Conservation (phyloP, 352 stramenopile species). For the Phytopythium litorale region DNA sequence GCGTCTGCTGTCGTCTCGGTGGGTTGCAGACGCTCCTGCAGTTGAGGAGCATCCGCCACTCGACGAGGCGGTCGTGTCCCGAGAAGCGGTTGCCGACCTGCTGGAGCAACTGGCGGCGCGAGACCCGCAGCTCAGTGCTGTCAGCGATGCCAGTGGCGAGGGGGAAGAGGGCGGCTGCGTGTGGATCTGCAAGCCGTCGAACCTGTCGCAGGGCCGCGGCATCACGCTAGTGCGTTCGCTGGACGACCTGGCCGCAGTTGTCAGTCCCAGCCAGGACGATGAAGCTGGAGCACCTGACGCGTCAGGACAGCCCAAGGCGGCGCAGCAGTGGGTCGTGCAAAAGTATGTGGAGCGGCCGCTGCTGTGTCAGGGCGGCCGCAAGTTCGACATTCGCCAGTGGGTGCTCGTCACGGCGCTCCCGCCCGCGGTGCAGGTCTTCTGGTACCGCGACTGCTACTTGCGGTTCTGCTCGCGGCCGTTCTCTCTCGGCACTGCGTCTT, state of each 20-base stretch:
- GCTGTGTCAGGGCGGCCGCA: conserved; percentile 43
- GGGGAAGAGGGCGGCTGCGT: conserved; percentile 30
- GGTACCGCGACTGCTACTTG: conserved; percentile 70
- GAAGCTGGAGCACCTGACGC: background rate
- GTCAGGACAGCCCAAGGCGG: background rate
- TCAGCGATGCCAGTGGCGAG: conserved; percentile 11
- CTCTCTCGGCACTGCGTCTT: conserved; percentile 25
- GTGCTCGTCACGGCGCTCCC: conserved; percentile 64
- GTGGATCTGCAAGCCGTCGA: conserved; percentile 81
- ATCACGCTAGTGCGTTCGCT: conserved; percentile 51
- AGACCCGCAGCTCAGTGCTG: conserved; percentile 43
- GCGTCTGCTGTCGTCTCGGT: background rate
- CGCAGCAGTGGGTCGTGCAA: conserved; percentile 64
- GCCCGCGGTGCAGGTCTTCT: conserved; percentile 49
- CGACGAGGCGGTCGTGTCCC: background rate
- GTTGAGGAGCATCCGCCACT: background rate
- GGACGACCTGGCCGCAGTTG: conserved; percentile 22
- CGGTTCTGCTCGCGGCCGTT: conserved; percentile 70
- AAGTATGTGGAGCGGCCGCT: conserved; percentile 86
- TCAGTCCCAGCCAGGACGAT: background rate
- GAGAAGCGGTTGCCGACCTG: conserved; percentile 9
- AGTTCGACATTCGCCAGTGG: conserved; percentile 89
- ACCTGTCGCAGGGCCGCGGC: conserved; percentile 67
- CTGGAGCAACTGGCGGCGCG: conserved; percentile 18
- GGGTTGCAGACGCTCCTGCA: background rate